Evolutionary conservation across 176 grass and related monocot species (phyloP).

Genomic region (Sorghum bicolor): DNA sequence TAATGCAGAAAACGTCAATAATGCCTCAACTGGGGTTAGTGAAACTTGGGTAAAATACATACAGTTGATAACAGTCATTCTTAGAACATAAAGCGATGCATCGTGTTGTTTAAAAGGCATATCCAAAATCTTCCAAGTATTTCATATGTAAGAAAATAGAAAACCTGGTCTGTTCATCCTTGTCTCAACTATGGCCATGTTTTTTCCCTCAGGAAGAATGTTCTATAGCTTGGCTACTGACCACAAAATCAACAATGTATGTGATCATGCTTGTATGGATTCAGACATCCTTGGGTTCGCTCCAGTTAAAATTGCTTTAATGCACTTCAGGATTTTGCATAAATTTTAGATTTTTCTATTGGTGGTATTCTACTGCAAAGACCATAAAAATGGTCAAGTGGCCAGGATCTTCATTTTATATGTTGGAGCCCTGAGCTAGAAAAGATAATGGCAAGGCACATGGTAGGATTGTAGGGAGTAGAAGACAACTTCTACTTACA

Average conservation of each 20-base stretch:
- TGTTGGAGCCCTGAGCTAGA: background rate
- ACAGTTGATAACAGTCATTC: background rate
- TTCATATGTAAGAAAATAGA: background rate
- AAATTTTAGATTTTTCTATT: background rate
- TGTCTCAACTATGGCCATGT: background rate
- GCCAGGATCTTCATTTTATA: background rate
- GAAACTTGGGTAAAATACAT: background rate
- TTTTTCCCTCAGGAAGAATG: background rate
- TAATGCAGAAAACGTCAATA: background rate
- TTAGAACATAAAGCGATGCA: background rate
- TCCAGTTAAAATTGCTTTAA: background rate
- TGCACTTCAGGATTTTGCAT: background rate
- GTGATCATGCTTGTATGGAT: background rate
- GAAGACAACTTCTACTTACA: constrained; percentile 47
- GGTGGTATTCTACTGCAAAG: background rate
- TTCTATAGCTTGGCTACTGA: background rate
- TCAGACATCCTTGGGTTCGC: background rate
- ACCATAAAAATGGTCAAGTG: background rate
- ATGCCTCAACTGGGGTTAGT: background rate
- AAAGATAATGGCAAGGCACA: background rate
- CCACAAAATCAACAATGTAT: background rate
- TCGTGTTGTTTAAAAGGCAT: background rate
- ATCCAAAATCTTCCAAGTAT: background rate
- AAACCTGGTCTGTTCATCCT: background rate
- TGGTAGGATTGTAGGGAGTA: background rate